Evolutionary conservation across 2,329 filamentous ascomycete genomes (phyloP).

Genomic region (Pseudogymnoascus sp.): DNA sequence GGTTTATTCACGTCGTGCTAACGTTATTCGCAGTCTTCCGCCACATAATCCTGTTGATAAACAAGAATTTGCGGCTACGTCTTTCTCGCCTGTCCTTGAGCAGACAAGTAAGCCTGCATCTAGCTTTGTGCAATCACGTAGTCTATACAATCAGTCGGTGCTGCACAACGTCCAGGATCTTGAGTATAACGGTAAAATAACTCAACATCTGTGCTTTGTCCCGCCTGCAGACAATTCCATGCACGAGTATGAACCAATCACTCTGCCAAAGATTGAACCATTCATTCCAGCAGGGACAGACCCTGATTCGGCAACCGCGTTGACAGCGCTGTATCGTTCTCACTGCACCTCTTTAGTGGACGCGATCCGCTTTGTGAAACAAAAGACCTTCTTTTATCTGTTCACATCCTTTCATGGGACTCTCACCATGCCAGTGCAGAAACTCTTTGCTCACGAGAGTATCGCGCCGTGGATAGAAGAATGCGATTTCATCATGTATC

Average conservation of each 20-base stretch:
- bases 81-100: slow-evolving; percentile 17
- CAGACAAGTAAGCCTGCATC: background rate
- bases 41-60: background rate
- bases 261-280: slow-evolving; percentile 75
- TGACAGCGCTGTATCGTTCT: slow-evolving; percentile 82
- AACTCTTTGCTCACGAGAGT: slow-evolving; percentile 72
- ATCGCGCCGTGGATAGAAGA: slow-evolving; percentile 90
- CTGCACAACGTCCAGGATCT: slow-evolving; percentile 51
- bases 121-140: slow-evolving; percentile 36
- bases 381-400: slow-evolving; percentile 92
- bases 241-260: slow-evolving; percentile 61
- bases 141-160: slow-evolving; percentile 54
- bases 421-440: slow-evolving; percentile 92
- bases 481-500: slow-evolving; percentile 91
- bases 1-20: slow-evolving; percentile 15
- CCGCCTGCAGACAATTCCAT: slow-evolving; percentile 47
- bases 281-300: slow-evolving; percentile 80
- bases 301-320: slow-evolving; percentile 73
- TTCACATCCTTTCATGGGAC: slow-evolving; percentile 95
- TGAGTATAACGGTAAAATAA: slow-evolving; percentile 51
- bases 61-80: slow-evolving; percentile 13
- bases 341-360: slow-evolving; percentile 95
- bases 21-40: slow-evolving; percentile 12
- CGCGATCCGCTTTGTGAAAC: slow-evolving; percentile 90
- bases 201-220: slow-evolving; percentile 53